A percentile compares a stretch with the other conserved stretches of the same genome.
Evolutionary conservation across 2,329 filamentous ascomycete genomes (phyloP).

Genomic region (Diaporthe citri): DNA sequence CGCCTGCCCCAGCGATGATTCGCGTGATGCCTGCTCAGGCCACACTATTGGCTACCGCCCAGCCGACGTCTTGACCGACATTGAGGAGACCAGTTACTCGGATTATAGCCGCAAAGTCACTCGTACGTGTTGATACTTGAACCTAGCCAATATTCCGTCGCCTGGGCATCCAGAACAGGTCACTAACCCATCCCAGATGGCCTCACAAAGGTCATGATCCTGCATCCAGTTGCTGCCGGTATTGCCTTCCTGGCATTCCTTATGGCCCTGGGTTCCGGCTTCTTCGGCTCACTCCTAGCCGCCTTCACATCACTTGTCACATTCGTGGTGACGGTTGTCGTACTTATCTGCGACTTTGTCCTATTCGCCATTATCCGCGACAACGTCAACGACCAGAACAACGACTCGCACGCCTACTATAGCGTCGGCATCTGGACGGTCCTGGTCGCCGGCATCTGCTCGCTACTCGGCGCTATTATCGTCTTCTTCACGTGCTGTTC

Average conservation of each 20-base stretch:
- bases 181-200: constrained; percentile 46
- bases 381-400: constrained; percentile 62
- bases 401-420: constrained; percentile 60
- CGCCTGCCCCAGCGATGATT: constrained; percentile 34
- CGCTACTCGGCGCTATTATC: constrained; percentile 67
- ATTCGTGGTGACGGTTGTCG: constrained; percentile 62
- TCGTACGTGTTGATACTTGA: neutral
- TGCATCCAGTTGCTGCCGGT: constrained; percentile 71
- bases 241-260: constrained; percentile 71
- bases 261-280: constrained; percentile 63
- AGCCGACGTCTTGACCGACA: constrained; percentile 55
- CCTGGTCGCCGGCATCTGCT: constrained; percentile 66
- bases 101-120: constrained; percentile 57
- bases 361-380: constrained; percentile 66
- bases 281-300: constrained; percentile 65
- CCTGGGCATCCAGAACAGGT: neutral
- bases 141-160: too few relatives aligned
- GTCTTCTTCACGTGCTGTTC: constrained; percentile 74
- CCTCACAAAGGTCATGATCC: constrained; percentile 70
- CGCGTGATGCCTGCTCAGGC: constrained; percentile 62
- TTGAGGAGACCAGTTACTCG: constrained; percentile 57
- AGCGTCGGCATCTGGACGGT: constrained; percentile 70
- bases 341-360: constrained; percentile 69
- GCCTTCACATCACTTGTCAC: constrained; percentile 62
- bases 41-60: constrained; percentile 69